Evolutionary conservation across 352 stramenopile species (phyloP), one percentile per base, ranked within the genome.

Genomic region (Pythium scleroteichum): DNA sequence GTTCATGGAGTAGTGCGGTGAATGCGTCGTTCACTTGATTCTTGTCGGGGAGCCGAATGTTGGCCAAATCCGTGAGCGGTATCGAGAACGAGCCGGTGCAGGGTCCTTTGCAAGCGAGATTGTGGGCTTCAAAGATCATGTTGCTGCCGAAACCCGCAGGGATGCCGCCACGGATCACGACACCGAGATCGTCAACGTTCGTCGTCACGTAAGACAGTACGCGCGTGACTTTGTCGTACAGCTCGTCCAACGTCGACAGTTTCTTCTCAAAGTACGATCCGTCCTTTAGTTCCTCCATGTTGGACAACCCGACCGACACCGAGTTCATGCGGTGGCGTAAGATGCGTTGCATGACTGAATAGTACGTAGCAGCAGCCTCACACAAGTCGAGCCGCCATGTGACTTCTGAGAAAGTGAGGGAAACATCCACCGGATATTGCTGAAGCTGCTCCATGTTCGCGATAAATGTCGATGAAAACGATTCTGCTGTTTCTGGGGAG

Each of bases 271-370:
- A 57, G 20, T 82, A 90, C 0, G 78, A 80, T 4, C 78, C 75
- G 44, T 87, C 74, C 14, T 81, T 68, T 29, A 90, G 40, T n/a
- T 75, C 70, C 26, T 84, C 72, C 35, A 90, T 59, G 49, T 90
- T 79, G 16, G 74, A 52, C 7, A 87, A 39, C 0, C 78, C 78
- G 9, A 90, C 75, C 0, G 78, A 76, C 6, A 76, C 77, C 23
- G 79, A 87, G 40, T 88, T 78, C 67, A 90, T 87, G 42, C 76
- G 77, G 56, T 85, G 81, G 1, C 82, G 82, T 33, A 90, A 70
- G 12, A 88, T 82, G 14, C 82, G 76, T 45, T 92, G 79, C 50
- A 88, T 45, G 10, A 68, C 65, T 48, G 71, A 76, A 62, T 90
- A 84, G 32, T 83, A 86, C 33, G 75, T 85, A 4, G 72, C 66